phyloP scores from a whole-genome alignment of 2,329 filamentous ascomycete species.

The Neophaeococcomyces aloes region DNA sequence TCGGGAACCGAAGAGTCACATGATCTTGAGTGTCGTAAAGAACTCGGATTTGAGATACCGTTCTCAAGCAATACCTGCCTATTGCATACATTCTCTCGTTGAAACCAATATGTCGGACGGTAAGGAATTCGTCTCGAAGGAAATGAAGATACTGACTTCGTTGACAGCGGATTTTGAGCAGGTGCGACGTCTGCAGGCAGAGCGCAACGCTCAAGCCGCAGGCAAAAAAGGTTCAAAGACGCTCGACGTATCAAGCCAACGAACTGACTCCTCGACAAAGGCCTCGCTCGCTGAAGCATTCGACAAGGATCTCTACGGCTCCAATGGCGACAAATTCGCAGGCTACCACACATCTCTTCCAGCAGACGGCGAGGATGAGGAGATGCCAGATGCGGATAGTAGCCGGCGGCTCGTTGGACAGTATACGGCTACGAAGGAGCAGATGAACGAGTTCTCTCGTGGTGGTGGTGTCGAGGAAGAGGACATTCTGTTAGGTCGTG shows the following conservation, averaged over 20 bases:
- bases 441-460: slow-evolving; percentile 87
- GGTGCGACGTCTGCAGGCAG: slow-evolving; percentile 78
- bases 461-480: slow-evolving; percentile 82
- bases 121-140: background rate
- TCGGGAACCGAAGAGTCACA: no score
- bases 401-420: slow-evolving; percentile 76
- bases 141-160: background rate
- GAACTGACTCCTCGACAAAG: slow-evolving; percentile 75
- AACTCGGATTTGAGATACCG: no score
- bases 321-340: slow-evolving; percentile 20
- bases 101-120: slow-evolving; percentile 5
- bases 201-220: slow-evolving; percentile 73
- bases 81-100: no score
- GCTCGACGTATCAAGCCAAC: slow-evolving; percentile 69
- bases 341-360: slow-evolving; percentile 49
- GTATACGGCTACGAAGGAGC: slow-evolving; percentile 83
- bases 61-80: no score
- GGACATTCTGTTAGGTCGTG: slow-evolving; percentile 72
- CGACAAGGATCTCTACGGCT: slow-evolving; percentile 46
- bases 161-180: slow-evolving; percentile 65
- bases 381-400: slow-evolving; percentile 60
- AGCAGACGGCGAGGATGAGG: slow-evolving; percentile 64
- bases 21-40: no score
- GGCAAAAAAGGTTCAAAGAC: slow-evolving; percentile 71
- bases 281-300: slow-evolving; percentile 49